Percentiles rank a stretch among this genome's conserved stretches.
Evolutionary conservation across 192 early-diverging fungal genomes (phyloP).

Genomic region (Coemansia sp.): DNA sequence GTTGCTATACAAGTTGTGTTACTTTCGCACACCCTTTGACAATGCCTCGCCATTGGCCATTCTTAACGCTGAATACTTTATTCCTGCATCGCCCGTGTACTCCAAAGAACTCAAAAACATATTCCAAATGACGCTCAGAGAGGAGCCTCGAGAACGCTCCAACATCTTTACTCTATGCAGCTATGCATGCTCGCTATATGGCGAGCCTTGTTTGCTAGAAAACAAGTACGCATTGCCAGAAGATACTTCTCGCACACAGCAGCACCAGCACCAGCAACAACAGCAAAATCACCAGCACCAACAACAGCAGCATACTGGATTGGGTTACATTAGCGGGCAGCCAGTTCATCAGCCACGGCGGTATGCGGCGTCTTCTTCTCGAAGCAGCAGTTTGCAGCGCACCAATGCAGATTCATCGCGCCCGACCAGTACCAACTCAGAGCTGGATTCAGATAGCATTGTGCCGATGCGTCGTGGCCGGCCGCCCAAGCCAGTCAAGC

Average conservation of each 20-base stretch:
- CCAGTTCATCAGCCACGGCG: slow-evolving; percentile 28
- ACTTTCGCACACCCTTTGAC: slow-evolving; percentile 94
- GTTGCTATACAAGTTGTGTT: slow-evolving; percentile 93
- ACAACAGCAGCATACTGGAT: not conserved
- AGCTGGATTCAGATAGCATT: slow-evolving; percentile 52
- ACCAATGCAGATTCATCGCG: slow-evolving; percentile 29
- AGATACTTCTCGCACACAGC: slow-evolving; percentile 7
- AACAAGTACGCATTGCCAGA: slow-evolving; percentile 43
- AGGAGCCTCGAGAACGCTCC: slow-evolving; percentile 70
- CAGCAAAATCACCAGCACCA: not conserved
- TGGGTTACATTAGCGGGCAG: slow-evolving; percentile 18
- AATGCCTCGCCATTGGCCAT: slow-evolving; percentile 83
- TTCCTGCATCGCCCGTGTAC: slow-evolving; percentile 73
- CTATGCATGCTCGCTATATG: slow-evolving; percentile 60
- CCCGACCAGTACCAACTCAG: slow-evolving; percentile 33
- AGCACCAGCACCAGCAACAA: not conserved
- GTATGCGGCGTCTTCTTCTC: slow-evolving; percentile 26
- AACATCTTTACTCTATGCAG: slow-evolving; percentile 79
- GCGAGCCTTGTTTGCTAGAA: slow-evolving; percentile 41
- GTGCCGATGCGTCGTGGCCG: slow-evolving; percentile 90
- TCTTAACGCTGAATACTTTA: slow-evolving; percentile 78
- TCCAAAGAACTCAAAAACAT: slow-evolving; percentile 57
- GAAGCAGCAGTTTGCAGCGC: slow-evolving; percentile 25
- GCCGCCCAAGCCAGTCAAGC: slow-evolving; percentile 51
- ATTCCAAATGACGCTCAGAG: slow-evolving; percentile 71